phyloP scores from a whole-genome alignment of 1,284 basidiomycete genomes.

The Ganoderma boninense region DNA sequence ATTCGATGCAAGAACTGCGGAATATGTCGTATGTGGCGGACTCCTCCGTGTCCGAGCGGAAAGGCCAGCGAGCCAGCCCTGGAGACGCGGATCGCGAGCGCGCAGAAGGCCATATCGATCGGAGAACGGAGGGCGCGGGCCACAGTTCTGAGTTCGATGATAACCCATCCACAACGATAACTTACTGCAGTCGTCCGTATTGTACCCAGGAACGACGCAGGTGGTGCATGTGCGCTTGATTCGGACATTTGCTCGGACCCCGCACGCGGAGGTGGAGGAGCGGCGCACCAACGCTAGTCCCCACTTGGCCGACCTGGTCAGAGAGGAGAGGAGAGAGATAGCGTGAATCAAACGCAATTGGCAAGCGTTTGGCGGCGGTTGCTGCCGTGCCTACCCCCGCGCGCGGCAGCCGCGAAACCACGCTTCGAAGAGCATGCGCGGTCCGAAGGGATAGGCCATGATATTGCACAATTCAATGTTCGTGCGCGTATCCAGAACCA shows the following conservation, averaged over 20 bases:
- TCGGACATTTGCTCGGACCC: neutral
- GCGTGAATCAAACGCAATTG: neutral
- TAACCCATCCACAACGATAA: too few relatives aligned
- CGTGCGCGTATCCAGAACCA: neutral
- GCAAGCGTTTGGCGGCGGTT: neutral
- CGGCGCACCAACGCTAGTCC: neutral
- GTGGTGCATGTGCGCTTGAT: neutral
- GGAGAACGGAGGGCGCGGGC: constrained; percentile 4
- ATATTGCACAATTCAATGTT: neutral
- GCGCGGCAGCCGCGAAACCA: neutral
- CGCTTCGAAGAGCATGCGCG: neutral
- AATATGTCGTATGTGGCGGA: neutral
- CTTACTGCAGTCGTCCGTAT: too few relatives aligned
- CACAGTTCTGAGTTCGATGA: neutral
- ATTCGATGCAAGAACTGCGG: neutral
- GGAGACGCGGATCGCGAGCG: neutral
- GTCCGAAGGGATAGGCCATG: neutral
- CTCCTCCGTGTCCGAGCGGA: neutral
- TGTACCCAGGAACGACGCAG: neutral
- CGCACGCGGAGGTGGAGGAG: neutral
- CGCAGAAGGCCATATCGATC: constrained; percentile 7
- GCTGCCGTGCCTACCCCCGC: neutral
- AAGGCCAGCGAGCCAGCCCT: neutral
- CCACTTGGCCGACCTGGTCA: neutral
- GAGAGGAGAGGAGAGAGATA: neutral